Evolutionary conservation across 2,329 filamentous ascomycete species (phyloP).

Genomic region (Xylariaceae sp.): DNA sequence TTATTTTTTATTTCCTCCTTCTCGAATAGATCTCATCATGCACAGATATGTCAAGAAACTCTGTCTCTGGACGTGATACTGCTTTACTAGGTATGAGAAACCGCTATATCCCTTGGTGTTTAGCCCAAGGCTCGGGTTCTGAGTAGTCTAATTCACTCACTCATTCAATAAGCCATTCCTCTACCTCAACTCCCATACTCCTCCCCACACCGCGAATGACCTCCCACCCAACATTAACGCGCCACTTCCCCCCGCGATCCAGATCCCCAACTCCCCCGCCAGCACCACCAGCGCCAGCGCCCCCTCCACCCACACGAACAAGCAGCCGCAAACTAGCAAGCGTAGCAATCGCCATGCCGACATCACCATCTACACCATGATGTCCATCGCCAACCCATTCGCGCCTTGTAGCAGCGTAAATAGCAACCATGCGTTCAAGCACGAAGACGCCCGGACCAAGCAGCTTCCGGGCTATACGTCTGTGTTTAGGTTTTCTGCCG

Average conservation of each 20-base stretch:
- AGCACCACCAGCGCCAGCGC: conserved; percentile 65
- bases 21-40: too few species aligned
- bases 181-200: conserved; percentile 71
- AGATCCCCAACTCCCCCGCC: conserved; percentile 64
- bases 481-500: conserved; percentile 45
- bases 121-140: too few species aligned
- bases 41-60: too few species aligned
- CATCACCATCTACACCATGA: conserved; percentile 48
- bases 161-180: conserved; percentile 70
- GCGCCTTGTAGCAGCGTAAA: conserved; percentile 62
- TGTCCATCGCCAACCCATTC: conserved; percentile 46
- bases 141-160: too few species aligned
- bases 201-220: conserved; percentile 66
- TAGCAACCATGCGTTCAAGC: conserved; percentile 73
- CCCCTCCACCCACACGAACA: conserved; percentile 61
- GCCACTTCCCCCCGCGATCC: conserved; percentile 69
- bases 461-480: conserved; percentile 72
- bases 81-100: too few species aligned
- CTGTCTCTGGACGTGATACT: too few species aligned
- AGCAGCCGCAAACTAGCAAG: conserved; percentile 67
- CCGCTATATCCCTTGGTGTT: too few species aligned
- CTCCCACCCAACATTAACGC: conserved; percentile 77
- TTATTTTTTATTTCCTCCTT: too few species aligned
- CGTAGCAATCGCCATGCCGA: conserved; percentile 66
- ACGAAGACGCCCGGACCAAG: conserved; percentile 74